phyloP scores from a whole-genome alignment of 2,329 filamentous ascomycete species.

The Bipolaris cookei region DNA sequence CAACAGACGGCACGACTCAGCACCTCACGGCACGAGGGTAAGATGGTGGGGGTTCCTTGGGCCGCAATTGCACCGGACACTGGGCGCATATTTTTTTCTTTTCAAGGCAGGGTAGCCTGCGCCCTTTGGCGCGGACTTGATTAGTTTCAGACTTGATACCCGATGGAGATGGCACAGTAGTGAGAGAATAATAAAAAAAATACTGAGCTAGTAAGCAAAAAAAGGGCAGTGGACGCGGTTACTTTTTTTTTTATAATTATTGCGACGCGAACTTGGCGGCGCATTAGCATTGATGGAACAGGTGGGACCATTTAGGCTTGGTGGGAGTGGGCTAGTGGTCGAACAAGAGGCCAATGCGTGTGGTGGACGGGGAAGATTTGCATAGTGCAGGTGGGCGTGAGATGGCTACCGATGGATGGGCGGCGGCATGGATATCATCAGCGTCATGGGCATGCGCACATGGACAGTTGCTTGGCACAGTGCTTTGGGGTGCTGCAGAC shows the following conservation, averaged over 20 bases:
- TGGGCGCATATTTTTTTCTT: not conserved
- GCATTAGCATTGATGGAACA: not conserved
- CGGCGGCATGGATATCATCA: not conserved
- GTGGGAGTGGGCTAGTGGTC: not conserved
- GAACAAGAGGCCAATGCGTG: constrained; percentile 5
- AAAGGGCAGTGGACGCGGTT: too few relatives aligned
- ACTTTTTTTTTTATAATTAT: not conserved
- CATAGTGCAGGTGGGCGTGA: not conserved
- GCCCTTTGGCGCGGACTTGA: not conserved
- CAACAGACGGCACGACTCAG: not conserved
- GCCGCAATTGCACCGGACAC: constrained; percentile 2
- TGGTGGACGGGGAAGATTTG: constrained; percentile 2
- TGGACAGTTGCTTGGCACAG: too few relatives aligned
- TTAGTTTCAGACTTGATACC: not conserved
- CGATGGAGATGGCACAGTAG: not conserved
- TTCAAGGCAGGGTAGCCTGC: not conserved
- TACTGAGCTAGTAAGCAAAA: too few relatives aligned
- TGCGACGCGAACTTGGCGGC: constrained; percentile 1
- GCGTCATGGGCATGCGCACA: not conserved
- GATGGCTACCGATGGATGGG: not conserved
- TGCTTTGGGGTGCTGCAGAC: too few relatives aligned
- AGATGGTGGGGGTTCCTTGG: not conserved
- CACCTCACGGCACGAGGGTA: not conserved
- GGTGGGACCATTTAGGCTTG: constrained; percentile 4
- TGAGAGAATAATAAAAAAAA: not conserved